Evolutionary conservation across 2,329 filamentous ascomycete species (phyloP), one percentile per base, ranked within the genome.

Genomic region (Ophiostoma ips): DNA sequence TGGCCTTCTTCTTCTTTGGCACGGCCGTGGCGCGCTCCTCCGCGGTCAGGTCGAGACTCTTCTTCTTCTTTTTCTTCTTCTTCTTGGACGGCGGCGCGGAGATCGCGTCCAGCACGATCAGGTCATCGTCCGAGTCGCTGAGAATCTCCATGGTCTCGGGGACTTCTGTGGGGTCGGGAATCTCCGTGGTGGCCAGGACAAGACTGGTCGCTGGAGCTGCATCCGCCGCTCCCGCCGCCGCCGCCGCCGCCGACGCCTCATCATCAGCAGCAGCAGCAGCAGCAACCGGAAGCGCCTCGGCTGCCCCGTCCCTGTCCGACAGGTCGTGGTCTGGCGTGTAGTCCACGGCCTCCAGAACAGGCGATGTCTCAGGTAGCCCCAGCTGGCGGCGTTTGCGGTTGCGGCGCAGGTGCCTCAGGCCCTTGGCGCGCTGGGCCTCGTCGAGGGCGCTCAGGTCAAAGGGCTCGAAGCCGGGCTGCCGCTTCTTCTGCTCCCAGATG

Each of bases 401-500:
- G 18, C 72, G 66, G 47, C 60, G 61, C n/a, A 58, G 54, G 52
- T 72, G 71, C 7, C 40, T 13, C 8, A 30, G 24, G 7, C 19
- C 12, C 16, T 43, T 43, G 13, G 40, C 40, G 11, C 40, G 4
- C 8, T 43, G 19, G 3, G 60, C 58, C 3, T 60, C 52, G 2
- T 67, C 57, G 56, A 64, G 75, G 4, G 59, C 53, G 4, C 57
- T 50, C 15, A 73, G 52, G 19, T 68, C 64, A 51, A 71, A 71
- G 0, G 62, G 61, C 13, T 61, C 37, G 11, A 59, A 57, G 44
- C 41, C 51, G 1, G 66, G 61, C 7, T 61, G 59, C n/a, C 58
- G 55, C 55, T 70, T 71, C 5, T 59, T 64, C 24, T 63, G 58
- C 46, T 65, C 59, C 75, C 75, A 78, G 3, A 66, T 58, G 0